Conservation (phyloP, 768 basidiomycete species). For the Tephrocybe sp. region DNA sequence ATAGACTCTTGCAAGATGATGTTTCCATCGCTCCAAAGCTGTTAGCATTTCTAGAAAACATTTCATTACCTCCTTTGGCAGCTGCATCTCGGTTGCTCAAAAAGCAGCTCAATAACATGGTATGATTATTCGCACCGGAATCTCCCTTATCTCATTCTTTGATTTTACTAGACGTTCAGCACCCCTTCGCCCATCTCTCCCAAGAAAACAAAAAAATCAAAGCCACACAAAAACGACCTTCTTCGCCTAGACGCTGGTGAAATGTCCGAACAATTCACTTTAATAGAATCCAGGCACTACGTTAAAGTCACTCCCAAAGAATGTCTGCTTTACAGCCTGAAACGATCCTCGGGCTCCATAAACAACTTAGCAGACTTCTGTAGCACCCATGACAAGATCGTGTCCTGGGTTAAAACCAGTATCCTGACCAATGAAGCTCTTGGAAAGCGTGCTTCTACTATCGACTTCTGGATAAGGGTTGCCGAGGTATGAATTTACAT, state of each 20-base stretch:
- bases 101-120: slow-evolving; percentile 54
- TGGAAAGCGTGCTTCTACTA: slow-evolving; percentile 53
- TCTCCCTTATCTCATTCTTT: slow-evolving; percentile 5
- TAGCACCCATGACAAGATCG: slow-evolving; percentile 60
- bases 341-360: slow-evolving; percentile 34
- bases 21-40: slow-evolving; percentile 57
- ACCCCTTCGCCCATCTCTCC: slow-evolving; percentile 27
- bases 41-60: slow-evolving; percentile 51
- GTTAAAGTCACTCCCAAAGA: slow-evolving; percentile 69
- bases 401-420: slow-evolving; percentile 66
- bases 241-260: slow-evolving; percentile 64
- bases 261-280: slow-evolving; percentile 80
- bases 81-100: slow-evolving; percentile 49
- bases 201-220: slow-evolving; percentile 44
- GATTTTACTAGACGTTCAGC: slow-evolving; percentile 39
- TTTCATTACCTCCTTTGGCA: slow-evolving; percentile 40
- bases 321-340: slow-evolving; percentile 65
- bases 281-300: slow-evolving; percentile 73
- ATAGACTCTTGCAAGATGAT: slow-evolving; percentile 64
- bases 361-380: slow-evolving; percentile 58
- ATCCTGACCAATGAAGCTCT: slow-evolving; percentile 53
- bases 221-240: slow-evolving; percentile 59
- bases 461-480: slow-evolving; percentile 78
- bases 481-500: slow-evolving; percentile 53
- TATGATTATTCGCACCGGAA: slow-evolving; percentile 35